Base-by-base conservation (phyloP, 2,329 filamentous ascomycete species). In the Coniochaeta sp. region DNA sequence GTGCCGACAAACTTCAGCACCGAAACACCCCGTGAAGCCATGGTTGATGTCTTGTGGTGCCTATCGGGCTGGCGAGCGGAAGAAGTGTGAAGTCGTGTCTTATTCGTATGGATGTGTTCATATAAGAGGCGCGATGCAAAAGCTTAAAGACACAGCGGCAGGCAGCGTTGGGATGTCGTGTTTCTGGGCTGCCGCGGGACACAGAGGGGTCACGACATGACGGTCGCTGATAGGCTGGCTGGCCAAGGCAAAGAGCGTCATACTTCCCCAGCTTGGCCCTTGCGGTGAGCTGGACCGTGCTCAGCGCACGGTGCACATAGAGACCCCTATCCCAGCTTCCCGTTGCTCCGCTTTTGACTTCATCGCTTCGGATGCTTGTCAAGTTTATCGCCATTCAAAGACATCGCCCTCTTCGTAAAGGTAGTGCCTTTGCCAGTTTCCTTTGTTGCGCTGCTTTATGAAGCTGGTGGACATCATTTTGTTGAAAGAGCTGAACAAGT, bases 1-100 rank as follows among this genome's bases (percentile, higher is more conserved):
- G 90, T 95, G 64, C 92, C 92, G 60, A 96, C 87, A 68, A 96
- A 96, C 74, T 97, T 96, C 73, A 88, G 83, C 68, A 87, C 73
- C 52, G 89, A 85, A 64, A 96, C 77, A 64, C 83, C 82, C 62
- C 78, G 83, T 61, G 79, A 82, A 61, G 82, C 77, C 81, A 90
- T 87, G 38, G 20, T 42, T 26, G 7, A 20, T 14, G 14, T n/a
- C n/a, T n/a, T n/a, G 38, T 42, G 18, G 9, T 26, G 38, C 38
- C 38, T 52, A 31, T 55, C 30, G 33, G 28, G 47, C 45, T 31
- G 27, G 14, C 26, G 30, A 30, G 42, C 26, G 27, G 42, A 13
- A n/a, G 27, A 46, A 14, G 42, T 38, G 12, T 14, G 38, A 18
- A 42, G 20, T 22, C 20, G n/a, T n/a, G n/a, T n/a, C n/a, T n/a